Evolutionary conservation across 176 grass and related monocot genomes (phyloP).

Genomic region (Bolboschoenus planiculmis): DNA sequence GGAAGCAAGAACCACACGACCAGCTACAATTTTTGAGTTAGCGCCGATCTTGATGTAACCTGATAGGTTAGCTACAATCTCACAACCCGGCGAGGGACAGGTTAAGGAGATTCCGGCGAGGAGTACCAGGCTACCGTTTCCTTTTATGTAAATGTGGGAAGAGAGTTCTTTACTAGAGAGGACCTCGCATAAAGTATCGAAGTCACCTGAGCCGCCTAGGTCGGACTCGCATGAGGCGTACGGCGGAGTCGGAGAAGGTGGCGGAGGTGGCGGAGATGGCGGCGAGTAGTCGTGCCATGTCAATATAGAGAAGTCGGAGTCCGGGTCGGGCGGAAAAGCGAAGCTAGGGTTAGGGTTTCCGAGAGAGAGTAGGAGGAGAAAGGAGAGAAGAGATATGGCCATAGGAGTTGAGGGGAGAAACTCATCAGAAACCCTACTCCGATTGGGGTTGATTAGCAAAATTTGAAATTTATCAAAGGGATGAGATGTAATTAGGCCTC

Average conservation of each 20-base stretch:
- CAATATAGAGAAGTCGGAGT: slow-evolving; percentile 68
- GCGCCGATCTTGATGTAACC: slow-evolving; percentile 50
- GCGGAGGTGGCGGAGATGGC: slow-evolving; percentile 72
- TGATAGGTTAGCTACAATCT: slow-evolving; percentile 50
- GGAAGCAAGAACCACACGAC: slow-evolving; percentile 48
- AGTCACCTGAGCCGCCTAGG: slow-evolving; percentile 72
- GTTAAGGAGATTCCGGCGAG: slow-evolving; percentile 48
- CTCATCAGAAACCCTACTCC: slow-evolving; percentile 59
- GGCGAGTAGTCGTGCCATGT: slow-evolving; percentile 98
- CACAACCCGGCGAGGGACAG: slow-evolving; percentile 63
- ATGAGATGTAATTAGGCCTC: background rate
- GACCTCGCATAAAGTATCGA: slow-evolving; percentile 63
- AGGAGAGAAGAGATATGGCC: slow-evolving; percentile 29
- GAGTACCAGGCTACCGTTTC: slow-evolving; percentile 74
- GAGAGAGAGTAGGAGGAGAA: slow-evolving; percentile 24
- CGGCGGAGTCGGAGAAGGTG: slow-evolving; percentile 47
- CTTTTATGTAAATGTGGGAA: slow-evolving; percentile 55
- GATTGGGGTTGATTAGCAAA: slow-evolving; percentile 1
- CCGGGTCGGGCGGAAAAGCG: slow-evolving; percentile 33
- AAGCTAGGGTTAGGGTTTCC: slow-evolving; percentile 33
- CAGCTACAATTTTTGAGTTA: slow-evolving; percentile 54
- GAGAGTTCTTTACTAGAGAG: slow-evolving; percentile 48
- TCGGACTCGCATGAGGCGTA: slow-evolving; percentile 56
- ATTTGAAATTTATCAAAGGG: slow-evolving; percentile 6
- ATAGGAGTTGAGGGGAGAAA: slow-evolving; percentile 63